These are phyloP conservation scores for Ustilago curta DNA, from an alignment of 1,284 basidiomycete species.

Conservation along the genomic window DNA sequence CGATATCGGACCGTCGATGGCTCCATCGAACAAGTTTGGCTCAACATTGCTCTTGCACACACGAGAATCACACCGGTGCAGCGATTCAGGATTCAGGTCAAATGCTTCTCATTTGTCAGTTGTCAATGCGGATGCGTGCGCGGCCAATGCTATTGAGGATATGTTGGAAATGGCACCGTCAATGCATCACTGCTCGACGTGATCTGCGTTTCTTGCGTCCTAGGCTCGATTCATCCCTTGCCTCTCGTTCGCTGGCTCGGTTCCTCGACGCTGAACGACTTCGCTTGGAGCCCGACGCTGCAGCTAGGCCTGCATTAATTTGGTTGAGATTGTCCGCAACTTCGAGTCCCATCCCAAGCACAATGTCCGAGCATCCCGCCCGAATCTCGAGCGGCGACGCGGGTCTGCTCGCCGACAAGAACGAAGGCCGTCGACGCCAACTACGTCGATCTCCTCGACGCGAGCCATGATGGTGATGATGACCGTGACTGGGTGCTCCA, in stretches of 20 bases:
- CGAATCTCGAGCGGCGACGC: conserved; percentile 41
- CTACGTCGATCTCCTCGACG: conserved; percentile 35
- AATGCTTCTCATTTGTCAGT: not conserved
- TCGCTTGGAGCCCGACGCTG: conserved; percentile 23
- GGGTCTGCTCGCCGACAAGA: conserved; percentile 33
- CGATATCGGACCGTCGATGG: too few species aligned
- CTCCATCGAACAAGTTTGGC: not conserved
- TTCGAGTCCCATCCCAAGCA: conserved; percentile 25
- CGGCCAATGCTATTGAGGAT: not conserved
- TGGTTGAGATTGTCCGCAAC: conserved; percentile 12
- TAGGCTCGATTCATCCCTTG: conserved; percentile 15
- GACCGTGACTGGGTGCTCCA: conserved; percentile 18
- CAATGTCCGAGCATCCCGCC: conserved; percentile 28
- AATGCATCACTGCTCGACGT: conserved; percentile 13
- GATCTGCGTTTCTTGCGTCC: conserved; percentile 29
- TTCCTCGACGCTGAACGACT: conserved; percentile 33
- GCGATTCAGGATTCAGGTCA: not conserved
- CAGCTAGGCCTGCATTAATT: conserved; percentile 15
- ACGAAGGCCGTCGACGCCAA: conserved; percentile 27
- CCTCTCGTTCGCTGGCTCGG: conserved; percentile 22
- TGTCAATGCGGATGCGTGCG: not conserved
- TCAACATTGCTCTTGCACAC: not conserved
- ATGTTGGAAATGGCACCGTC: not conserved
- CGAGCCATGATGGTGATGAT: conserved; percentile 21
- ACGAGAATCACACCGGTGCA: not conserved